Conservation (phyloP, 2,329 filamentous ascomycete species). For the Eutypa lata region DNA sequence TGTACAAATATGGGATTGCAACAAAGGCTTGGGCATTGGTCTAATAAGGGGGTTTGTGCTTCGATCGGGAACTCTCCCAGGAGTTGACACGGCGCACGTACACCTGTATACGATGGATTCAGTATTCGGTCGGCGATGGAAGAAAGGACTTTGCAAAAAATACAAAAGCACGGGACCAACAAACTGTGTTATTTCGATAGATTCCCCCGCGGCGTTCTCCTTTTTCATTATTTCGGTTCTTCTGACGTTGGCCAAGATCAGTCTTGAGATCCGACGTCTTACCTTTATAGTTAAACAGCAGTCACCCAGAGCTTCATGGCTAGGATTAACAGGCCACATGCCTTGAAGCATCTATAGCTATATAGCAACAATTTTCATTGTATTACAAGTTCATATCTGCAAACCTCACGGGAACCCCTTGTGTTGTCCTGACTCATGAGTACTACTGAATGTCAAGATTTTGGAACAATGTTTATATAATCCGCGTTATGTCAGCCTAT, state of each 20-base stretch:
- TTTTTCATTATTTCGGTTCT: slow-evolving; percentile 16
- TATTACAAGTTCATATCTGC: slow-evolving; percentile 3
- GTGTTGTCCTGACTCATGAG: too few relatives aligned
- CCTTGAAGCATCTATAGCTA: slow-evolving; percentile 18
- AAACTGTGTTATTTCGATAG: slow-evolving; percentile 26
- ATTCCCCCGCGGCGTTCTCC: slow-evolving; percentile 23
- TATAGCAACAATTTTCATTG: slow-evolving; percentile 21
- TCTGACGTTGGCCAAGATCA: slow-evolving; percentile 17
- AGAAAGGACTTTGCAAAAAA: slow-evolving; percentile 20
- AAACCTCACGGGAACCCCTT: not conserved
- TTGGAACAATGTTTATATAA: too few relatives aligned
- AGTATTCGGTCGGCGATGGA: slow-evolving; percentile 15
- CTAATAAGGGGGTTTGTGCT: slow-evolving; percentile 12
- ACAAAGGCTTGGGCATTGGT: slow-evolving; percentile 8
- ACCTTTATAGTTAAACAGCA: slow-evolving; percentile 22
- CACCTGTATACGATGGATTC: slow-evolving; percentile 26
- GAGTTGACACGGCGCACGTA: slow-evolving; percentile 12
- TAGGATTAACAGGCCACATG: slow-evolving; percentile 22
- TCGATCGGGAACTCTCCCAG: slow-evolving; percentile 6
- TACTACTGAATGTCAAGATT: too few relatives aligned
- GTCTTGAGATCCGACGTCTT: slow-evolving; percentile 19
- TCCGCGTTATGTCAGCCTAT: too few relatives aligned
- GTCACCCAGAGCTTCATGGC: slow-evolving; percentile 19
- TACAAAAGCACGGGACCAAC: slow-evolving; percentile 13
- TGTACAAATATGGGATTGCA: slow-evolving; percentile 31